Conservation (phyloP, 2,329 filamentous ascomycete species). For the Dothideomycetes sp. region DNA sequence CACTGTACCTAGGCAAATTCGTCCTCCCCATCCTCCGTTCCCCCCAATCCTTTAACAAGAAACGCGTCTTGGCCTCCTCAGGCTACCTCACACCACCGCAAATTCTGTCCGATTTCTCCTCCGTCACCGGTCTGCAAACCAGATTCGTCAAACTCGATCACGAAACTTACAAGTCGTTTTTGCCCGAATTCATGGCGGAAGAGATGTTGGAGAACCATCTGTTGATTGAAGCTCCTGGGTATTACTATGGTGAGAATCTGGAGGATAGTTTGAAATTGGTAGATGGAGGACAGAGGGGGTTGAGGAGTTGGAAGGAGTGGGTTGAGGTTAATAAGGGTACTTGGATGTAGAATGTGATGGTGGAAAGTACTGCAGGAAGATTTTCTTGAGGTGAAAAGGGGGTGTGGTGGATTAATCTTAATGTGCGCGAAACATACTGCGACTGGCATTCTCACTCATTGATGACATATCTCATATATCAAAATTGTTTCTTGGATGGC, state of each 20-base stretch:
- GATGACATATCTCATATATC: no score
- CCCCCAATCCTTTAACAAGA: constrained; percentile 20
- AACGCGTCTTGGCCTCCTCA: constrained; percentile 20
- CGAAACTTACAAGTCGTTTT: constrained; percentile 19
- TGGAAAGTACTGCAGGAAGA: no score
- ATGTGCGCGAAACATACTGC: no score
- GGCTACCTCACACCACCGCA: constrained; percentile 24
- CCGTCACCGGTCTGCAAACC: constrained; percentile 20
- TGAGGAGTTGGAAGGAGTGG: no score
- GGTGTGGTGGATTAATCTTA: no score
- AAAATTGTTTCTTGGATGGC: no score
- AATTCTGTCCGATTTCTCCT: constrained; percentile 18
- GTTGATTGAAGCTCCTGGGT: constrained; percentile 21
- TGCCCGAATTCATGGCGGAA: constrained; percentile 20
- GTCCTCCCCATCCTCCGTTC: constrained; percentile 20
- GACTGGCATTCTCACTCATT: no score
- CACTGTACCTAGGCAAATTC: constrained; percentile 15
- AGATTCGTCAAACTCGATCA: constrained; percentile 20
- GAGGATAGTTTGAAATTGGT: constrained; percentile 1
- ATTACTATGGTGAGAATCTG: constrained; percentile 17
- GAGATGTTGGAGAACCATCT: constrained; percentile 25
- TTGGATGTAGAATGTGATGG: no score
- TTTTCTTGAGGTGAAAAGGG: no score
- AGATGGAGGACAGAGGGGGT: no score
- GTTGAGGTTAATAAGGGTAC: no score